phyloP scores from a whole-genome alignment of 1,139 yeast species.

The Arxiozyma bovina region DNA sequence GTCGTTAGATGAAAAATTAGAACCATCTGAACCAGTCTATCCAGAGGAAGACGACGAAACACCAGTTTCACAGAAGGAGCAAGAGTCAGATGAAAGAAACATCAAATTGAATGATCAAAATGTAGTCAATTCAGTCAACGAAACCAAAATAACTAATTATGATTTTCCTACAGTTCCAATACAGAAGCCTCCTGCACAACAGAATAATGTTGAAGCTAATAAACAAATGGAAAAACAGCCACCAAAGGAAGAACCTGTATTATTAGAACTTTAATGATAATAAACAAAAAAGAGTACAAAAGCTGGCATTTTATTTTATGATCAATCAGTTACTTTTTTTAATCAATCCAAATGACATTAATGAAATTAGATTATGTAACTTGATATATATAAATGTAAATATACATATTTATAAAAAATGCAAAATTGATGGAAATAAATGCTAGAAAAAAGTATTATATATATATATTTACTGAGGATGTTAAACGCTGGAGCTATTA shows the following conservation, averaged over 20 bases:
- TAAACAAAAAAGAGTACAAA: not conserved
- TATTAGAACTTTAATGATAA: slow-evolving; percentile 29
- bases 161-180: slow-evolving; percentile 36
- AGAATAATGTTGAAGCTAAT: not conserved
- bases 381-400: not conserved
- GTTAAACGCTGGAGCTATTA: not conserved
- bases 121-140: not conserved
- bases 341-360: not conserved
- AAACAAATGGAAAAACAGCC: slow-evolving; percentile 10
- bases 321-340: not conserved
- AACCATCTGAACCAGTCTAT: slow-evolving; percentile 12
- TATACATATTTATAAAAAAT: not conserved
- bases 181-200: slow-evolving; percentile 20
- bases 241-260: slow-evolving; percentile 26
- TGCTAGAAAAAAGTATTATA: too few species aligned
- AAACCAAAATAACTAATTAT: slow-evolving; percentile 30
- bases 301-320: not conserved
- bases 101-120: slow-evolving; percentile 6
- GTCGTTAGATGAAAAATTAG: slow-evolving; percentile 20
- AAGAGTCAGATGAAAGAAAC: not conserved
- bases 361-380: not conserved
- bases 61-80: slow-evolving; percentile 3
- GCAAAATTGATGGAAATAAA: not conserved
- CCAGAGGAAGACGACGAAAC: slow-evolving; percentile 21
- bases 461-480: not conserved